Evolutionary conservation across 2,329 filamentous ascomycete species (phyloP).

Genomic region (Amesomyces nigricolor): DNA sequence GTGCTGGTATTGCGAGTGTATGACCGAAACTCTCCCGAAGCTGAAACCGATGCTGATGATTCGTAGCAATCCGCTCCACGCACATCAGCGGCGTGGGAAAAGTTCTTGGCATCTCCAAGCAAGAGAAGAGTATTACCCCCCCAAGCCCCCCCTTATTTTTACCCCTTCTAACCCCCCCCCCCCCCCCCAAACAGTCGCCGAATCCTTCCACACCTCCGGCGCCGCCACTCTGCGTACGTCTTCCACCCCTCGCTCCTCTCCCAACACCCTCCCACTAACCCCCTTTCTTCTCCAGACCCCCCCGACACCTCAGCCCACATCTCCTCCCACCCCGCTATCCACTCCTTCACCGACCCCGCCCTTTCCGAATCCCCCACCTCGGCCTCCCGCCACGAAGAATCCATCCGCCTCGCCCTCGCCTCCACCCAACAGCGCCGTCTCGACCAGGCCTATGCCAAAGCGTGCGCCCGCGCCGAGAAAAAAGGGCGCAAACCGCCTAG

Average conservation of each 20-base stretch:
- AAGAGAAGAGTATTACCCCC: constrained; percentile 37
- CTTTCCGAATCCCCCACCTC: neutral
- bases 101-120: constrained; percentile 41
- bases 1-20: constrained; percentile 76
- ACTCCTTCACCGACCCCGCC: constrained; percentile 20
- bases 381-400: constrained; percentile 23
- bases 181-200: constrained; percentile 32
- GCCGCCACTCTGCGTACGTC: constrained; percentile 39
- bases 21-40: neutral
- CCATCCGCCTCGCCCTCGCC: constrained; percentile 35
- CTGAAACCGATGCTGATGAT: neutral
- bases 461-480: constrained; percentile 43
- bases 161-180: neutral
- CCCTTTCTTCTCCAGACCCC: neutral
- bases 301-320: constrained; percentile 43
- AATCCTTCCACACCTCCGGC: constrained; percentile 46
- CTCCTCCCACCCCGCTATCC: constrained; percentile 65
- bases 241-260: neutral
- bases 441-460: constrained; percentile 53
- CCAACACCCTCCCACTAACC: neutral
- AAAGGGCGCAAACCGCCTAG: constrained; percentile 45
- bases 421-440: constrained; percentile 32
- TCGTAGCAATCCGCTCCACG: constrained; percentile 48
- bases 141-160: neutral
- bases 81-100: constrained; percentile 44